Conservation (phyloP, 2,329 filamentous ascomycete genomes). For the Salinomyces thailandicus region DNA sequence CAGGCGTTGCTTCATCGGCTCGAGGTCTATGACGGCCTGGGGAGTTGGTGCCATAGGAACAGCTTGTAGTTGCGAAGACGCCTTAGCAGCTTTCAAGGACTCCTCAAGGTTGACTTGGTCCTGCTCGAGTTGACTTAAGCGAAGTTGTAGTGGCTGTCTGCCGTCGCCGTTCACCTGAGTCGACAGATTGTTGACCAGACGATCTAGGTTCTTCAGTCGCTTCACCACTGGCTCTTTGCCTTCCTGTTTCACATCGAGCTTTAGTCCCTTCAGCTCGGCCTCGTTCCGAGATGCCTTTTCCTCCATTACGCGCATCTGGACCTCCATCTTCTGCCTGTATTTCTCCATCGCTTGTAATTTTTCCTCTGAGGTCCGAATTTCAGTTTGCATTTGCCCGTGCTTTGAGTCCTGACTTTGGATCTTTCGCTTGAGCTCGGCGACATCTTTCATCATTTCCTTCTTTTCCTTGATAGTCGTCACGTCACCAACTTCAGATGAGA, state of each 20-base stretch:
- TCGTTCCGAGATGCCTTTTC: too few relatives aligned
- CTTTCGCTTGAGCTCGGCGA: too few relatives aligned
- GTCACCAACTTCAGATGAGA: neutral
- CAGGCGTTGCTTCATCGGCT: neutral
- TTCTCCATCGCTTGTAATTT: too few relatives aligned
- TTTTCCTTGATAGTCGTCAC: neutral
- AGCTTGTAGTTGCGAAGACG: conserved; percentile 1
- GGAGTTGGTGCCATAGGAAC: too few relatives aligned
- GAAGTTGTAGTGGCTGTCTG: neutral
- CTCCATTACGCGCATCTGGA: too few relatives aligned
- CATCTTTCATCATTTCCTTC: too few relatives aligned
- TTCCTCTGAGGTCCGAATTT: too few relatives aligned
- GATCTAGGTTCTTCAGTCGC: conserved; percentile 4
- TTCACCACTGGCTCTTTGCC: conserved; percentile 2
- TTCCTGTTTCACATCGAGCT: neutral
- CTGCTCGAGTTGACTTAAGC: conserved; percentile 1
- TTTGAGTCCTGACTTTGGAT: too few relatives aligned
- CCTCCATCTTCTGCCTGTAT: too few relatives aligned
- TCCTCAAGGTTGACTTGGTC: neutral
- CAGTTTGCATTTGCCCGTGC: too few relatives aligned
- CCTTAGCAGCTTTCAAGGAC: neutral
- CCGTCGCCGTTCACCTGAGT: neutral
- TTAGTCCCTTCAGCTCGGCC: too few relatives aligned
- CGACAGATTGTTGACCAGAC: conserved; percentile 1
- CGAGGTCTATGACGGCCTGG: too few relatives aligned